A percentile compares a stretch with the other conserved stretches of the same genome.
These are phyloP conservation scores for Phoma sp. DNA, from an alignment of 2,329 filamentous ascomycete genomes.

Conservation along the genomic window DNA sequence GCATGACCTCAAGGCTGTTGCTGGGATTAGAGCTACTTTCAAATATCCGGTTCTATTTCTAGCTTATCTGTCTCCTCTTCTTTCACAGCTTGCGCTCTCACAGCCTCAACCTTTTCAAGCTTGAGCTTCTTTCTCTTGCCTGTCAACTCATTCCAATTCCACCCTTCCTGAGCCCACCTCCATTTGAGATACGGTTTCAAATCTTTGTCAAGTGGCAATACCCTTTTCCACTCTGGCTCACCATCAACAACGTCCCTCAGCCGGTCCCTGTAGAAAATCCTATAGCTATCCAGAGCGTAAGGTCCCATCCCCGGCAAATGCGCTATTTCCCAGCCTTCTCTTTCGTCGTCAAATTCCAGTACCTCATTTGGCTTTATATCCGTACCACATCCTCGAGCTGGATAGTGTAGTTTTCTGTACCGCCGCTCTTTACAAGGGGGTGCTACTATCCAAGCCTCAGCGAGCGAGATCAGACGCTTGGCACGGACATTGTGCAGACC, in stretches of 20 bases:
- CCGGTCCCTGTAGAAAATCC: conserved; percentile 88
- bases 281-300: conserved; percentile 89
- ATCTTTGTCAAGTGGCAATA: conserved; percentile 84
- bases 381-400: conserved; percentile 21
- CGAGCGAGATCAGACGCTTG: conserved; percentile 71
- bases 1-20: background rate
- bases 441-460: conserved; percentile 68
- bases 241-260: conserved; percentile 68
- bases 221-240: conserved; percentile 89
- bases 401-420: conserved; percentile 60
- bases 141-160: conserved; percentile 12
- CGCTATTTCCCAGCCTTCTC: conserved; percentile 78
- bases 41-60: background rate
- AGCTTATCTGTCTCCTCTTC: background rate
- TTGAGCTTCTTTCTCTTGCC: conserved; percentile 5
- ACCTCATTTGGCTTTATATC: conserved; percentile 55
- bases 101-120: background rate
- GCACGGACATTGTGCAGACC: conserved; percentile 58
- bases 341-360: conserved; percentile 43
- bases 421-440: conserved; percentile 67
- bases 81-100: background rate
- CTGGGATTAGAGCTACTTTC: background rate
- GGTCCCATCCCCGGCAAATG: conserved; percentile 76
- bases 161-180: conserved; percentile 75
- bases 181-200: conserved; percentile 84